These are phyloP conservation scores for Phytophthora pseudosyringae DNA, from an alignment of 352 stramenopile genomes.

Conservation along the genomic window DNA sequence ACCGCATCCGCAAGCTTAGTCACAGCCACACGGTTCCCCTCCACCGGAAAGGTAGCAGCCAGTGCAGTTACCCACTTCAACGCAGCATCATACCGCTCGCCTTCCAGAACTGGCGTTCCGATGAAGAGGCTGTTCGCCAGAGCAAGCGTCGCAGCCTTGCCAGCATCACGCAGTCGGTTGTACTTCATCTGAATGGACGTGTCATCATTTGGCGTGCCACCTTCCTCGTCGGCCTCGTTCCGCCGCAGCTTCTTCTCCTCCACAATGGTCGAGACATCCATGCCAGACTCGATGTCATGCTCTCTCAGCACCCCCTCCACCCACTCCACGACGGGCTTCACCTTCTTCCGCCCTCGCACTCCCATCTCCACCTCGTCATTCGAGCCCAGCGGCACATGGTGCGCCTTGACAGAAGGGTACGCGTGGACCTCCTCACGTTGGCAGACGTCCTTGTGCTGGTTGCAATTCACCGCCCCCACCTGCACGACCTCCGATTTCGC, in stretches of 20 bases:
- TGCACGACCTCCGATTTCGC: constrained; percentile 46
- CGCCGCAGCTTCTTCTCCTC: constrained; percentile 49
- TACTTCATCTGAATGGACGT: constrained; percentile 57
- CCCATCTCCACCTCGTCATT: constrained; percentile 30
- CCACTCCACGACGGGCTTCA: constrained; percentile 62
- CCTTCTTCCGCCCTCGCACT: constrained; percentile 36
- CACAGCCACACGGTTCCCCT: constrained; percentile 62
- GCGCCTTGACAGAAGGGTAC: constrained; percentile 67
- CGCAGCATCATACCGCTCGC: constrained; percentile 59
- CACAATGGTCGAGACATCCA: constrained; percentile 33
- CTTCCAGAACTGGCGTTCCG: constrained; percentile 52
- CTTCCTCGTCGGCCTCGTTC: constrained; percentile 43
- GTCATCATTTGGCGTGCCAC: constrained; percentile 30
- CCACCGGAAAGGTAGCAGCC: constrained; percentile 57
- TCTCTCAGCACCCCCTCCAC: constrained; percentile 54
- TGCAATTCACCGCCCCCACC: constrained; percentile 75
- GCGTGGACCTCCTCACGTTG: constrained; percentile 55
- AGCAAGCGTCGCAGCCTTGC: constrained; percentile 55
- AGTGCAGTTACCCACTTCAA: constrained; percentile 59
- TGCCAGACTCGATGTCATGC: constrained; percentile 47
- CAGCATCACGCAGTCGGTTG: constrained; percentile 60
- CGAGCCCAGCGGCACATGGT: constrained; percentile 57
- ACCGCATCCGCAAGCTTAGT: constrained; percentile 39
- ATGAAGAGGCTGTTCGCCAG: constrained; percentile 76
- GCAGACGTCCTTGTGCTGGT: constrained; percentile 50